A percentile compares a stretch with the other conserved stretches of the same genome.
Conservation (phyloP, 1,139 yeast species). For the Yamadazyma conglobata region DNA sequence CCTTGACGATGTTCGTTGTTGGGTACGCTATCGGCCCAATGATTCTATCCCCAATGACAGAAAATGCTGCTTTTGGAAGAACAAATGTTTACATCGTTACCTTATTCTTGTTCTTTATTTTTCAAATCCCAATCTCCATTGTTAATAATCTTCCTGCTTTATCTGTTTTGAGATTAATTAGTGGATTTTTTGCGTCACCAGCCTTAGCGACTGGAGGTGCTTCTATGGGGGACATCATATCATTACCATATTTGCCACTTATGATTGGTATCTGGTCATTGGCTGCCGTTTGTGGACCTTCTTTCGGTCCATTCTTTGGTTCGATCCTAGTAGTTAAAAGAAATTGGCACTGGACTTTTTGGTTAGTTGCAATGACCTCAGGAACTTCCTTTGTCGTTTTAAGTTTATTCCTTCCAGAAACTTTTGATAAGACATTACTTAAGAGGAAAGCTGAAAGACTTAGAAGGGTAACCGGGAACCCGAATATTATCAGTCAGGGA, state of each 20-base stretch:
- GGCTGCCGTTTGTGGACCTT: slow-evolving; percentile 30
- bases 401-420: slow-evolving; percentile 46
- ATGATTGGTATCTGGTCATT: slow-evolving; percentile 29
- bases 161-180: slow-evolving; percentile 28
- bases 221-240: slow-evolving; percentile 27
- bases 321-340: slow-evolving; percentile 21
- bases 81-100: slow-evolving; percentile 34
- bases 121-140: slow-evolving; percentile 35
- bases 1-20: slow-evolving; percentile 37
- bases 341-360: slow-evolving; percentile 46
- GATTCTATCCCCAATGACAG: slow-evolving; percentile 54
- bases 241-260: slow-evolving; percentile 23
- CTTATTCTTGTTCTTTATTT: slow-evolving; percentile 28
- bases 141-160: slow-evolving; percentile 27
- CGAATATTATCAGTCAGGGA: slow-evolving; percentile 39
- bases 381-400: slow-evolving; percentile 31
- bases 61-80: slow-evolving; percentile 51
- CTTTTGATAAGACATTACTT: slow-evolving; percentile 44
- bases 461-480: slow-evolving; percentile 42
- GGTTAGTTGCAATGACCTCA: slow-evolving; percentile 39
- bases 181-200: slow-evolving; percentile 36
- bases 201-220: slow-evolving; percentile 39
- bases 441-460: slow-evolving; percentile 45
- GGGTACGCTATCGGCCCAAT: slow-evolving; percentile 60
- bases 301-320: slow-evolving; percentile 33